Conservation (phyloP, 2,329 filamentous ascomycete genomes). For the Fusarium nurragi region DNA sequence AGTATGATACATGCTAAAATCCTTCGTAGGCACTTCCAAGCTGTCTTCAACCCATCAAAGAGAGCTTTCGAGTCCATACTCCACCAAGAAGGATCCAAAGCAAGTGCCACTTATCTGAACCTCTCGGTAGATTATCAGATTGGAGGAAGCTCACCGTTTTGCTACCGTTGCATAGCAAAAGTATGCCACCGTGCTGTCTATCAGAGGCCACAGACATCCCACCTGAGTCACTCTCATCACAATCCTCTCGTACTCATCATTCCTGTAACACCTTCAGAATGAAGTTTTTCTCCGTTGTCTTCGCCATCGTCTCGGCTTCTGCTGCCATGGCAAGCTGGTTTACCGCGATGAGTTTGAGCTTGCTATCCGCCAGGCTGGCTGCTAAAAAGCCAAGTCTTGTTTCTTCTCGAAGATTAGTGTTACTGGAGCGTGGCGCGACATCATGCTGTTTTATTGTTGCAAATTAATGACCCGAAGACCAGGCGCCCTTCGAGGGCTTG, state of each 20-base stretch:
- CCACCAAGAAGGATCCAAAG: neutral
- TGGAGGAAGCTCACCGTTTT: neutral
- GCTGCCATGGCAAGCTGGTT: neutral
- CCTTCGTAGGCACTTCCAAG: too few relatives aligned
- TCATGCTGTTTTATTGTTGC: too few relatives aligned
- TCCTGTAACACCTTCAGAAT: neutral
- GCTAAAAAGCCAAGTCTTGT: too few relatives aligned
- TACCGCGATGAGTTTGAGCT: neutral
- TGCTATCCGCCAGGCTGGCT: neutral
- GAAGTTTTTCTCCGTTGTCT: neutral
- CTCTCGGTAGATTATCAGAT: neutral
- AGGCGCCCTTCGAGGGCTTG: too few relatives aligned
- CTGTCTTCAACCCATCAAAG: too few relatives aligned
- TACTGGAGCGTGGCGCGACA: too few relatives aligned
- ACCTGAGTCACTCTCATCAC: fast-evolving
- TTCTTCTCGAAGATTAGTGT: too few relatives aligned
- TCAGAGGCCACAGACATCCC: neutral
- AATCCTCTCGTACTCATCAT: too few relatives aligned
- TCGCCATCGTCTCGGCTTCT: neutral
- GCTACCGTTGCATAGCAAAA: neutral
- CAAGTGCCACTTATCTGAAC: neutral
- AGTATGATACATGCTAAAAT: too few relatives aligned
- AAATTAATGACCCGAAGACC: too few relatives aligned
- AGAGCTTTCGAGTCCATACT: too few relatives aligned
- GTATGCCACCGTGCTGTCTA: fast-evolving